These are phyloP conservation scores for Alectoria sarmentosa DNA, from an alignment of 495 filamentous ascomycete genomes.

Conservation along the genomic window DNA sequence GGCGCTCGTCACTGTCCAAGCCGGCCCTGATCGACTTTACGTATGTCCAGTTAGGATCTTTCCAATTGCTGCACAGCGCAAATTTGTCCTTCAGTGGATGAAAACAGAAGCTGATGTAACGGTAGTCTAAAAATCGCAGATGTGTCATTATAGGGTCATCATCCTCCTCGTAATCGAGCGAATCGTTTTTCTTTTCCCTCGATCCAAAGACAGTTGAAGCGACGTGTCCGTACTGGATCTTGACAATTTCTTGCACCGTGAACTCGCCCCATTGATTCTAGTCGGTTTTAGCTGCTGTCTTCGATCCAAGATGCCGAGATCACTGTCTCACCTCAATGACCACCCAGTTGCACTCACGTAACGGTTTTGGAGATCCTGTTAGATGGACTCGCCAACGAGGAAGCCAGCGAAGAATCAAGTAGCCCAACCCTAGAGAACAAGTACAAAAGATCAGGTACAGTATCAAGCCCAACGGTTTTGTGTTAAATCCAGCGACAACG, in stretches of 20 bases:
- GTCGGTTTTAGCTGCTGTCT: conserved; percentile 20
- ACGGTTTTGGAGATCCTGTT: conserved; percentile 56
- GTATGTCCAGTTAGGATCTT: conserved; percentile 81
- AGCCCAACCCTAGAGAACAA: conserved; percentile 67
- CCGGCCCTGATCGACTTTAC: conserved; percentile 68
- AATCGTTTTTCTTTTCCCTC: conserved; percentile 44
- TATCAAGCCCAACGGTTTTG: conserved; percentile 56
- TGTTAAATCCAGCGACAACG: conserved; percentile 84
- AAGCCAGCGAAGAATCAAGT: conserved; percentile 82
- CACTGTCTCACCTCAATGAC: conserved; percentile 62
- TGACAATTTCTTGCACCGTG: conserved; percentile 57
- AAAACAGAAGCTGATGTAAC: conserved; percentile 88
- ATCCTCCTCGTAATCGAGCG: conserved; percentile 65
- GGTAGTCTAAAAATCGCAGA: conserved; percentile 76
- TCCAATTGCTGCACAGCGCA: conserved; percentile 79
- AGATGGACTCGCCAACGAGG: conserved; percentile 78
- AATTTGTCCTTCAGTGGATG: conserved; percentile 87
- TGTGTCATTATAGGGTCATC: conserved; percentile 68
- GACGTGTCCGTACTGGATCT: conserved; percentile 64
- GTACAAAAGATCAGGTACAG: conserved; percentile 63
- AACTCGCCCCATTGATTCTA: conserved; percentile 95
- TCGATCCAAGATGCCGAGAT: conserved; percentile 11
- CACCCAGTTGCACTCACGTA: conserved; percentile 79
- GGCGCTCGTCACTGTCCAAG: conserved; percentile 86
- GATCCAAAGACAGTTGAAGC: conserved; percentile 83